Evolutionary conservation across 2,329 filamentous ascomycete species (phyloP).

Genomic region (Scytalidium lignicola): DNA sequence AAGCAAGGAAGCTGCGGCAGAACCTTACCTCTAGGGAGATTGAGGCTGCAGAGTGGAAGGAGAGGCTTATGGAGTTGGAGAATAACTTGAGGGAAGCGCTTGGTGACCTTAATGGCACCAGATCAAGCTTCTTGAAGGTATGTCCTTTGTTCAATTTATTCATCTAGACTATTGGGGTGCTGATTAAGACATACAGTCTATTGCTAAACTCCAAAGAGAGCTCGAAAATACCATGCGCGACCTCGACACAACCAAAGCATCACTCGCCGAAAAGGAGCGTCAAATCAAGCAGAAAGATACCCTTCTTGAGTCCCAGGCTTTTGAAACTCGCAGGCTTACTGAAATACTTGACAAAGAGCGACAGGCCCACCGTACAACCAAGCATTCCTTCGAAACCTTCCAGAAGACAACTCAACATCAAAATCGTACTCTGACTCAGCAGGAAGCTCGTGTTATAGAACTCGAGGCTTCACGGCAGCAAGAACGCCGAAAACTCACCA

Average conservation of each 20-base stretch:
- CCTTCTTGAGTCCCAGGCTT: conserved; percentile 79
- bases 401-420: conserved; percentile 85
- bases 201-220: conserved; percentile 82
- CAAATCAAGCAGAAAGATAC: conserved; percentile 85
- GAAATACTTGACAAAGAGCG: conserved; percentile 92
- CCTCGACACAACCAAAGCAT: conserved; percentile 70
- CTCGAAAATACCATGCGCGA: conserved; percentile 80
- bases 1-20: conserved; percentile 76
- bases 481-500: conserved; percentile 69
- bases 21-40: conserved; percentile 77
- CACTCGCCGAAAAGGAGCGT: conserved; percentile 84
- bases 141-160: conserved; percentile 13
- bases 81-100: conserved; percentile 81
- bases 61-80: conserved; percentile 84
- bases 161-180: conserved; percentile 1
- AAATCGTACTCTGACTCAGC: conserved; percentile 76
- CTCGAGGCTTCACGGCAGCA: conserved; percentile 74
- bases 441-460: conserved; percentile 79
- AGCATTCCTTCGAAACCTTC: conserved; percentile 80
- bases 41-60: conserved; percentile 87
- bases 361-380: conserved; percentile 76
- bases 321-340: conserved; percentile 78
- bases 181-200: conserved; percentile 48
- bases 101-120: conserved; percentile 80
- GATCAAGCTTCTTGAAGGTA: conserved; percentile 78